Evolutionary conservation across 371 early-diverging fungal genomes (phyloP).

Genomic region (Sporodiniella umbellata): DNA sequence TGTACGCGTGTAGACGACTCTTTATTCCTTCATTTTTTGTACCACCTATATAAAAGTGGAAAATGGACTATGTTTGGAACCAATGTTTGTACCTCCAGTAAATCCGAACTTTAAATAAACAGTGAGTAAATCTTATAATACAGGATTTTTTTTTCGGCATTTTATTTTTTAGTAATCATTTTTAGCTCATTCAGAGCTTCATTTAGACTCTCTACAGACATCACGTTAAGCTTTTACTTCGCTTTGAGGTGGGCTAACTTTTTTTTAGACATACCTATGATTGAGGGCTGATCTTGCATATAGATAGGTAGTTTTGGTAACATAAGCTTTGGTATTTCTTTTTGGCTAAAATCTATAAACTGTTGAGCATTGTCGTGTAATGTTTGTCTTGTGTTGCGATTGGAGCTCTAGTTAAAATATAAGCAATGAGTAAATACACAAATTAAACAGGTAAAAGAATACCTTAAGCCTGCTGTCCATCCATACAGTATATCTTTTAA

Average conservation of each 20-base stretch:
- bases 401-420: background rate
- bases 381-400: background rate
- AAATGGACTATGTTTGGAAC: no score
- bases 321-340: constrained; percentile 12
- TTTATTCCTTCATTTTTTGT: no score
- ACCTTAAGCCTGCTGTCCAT: constrained; percentile 4
- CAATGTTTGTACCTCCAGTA: no score
- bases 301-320: constrained; percentile 35
- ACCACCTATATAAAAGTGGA: no score
- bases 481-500: constrained; percentile 52
- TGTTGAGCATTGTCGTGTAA: background rate
- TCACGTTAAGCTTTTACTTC: no score
- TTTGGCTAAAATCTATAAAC: background rate
- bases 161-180: background rate
- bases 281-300: constrained; percentile 26
- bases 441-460: constrained; percentile 7
- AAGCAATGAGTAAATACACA: background rate
- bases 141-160: no score
- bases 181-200: constrained; percentile 20
- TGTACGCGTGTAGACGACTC: no score
- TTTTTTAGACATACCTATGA: no score
- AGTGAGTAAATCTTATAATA: no score
- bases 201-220: constrained; percentile 31
- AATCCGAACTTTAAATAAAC: no score
- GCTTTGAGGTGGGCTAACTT: no score